Conservation (phyloP, 257 asterid genomes). For the Nicotiana paniculata region DNA sequence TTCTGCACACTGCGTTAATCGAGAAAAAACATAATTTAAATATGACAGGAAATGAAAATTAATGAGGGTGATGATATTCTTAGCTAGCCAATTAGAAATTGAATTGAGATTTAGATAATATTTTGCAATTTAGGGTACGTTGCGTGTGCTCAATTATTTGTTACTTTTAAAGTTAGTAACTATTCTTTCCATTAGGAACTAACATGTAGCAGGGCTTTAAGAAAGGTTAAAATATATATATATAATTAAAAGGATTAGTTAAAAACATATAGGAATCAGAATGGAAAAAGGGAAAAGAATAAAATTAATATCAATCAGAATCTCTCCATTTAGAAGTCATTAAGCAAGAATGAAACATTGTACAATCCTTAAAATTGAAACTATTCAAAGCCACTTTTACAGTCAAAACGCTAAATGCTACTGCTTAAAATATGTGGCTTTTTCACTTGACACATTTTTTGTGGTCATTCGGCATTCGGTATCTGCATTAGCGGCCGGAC, state of each 20-base stretch:
- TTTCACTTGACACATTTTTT: too few relatives aligned
- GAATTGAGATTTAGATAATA: background rate
- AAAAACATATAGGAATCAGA: background rate
- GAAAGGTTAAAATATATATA: background rate
- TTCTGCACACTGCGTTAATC: too few relatives aligned
- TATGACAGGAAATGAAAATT: too few relatives aligned
- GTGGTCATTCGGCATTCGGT: too few relatives aligned
- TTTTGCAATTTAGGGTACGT: background rate
- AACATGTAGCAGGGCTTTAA: background rate
- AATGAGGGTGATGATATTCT: background rate
- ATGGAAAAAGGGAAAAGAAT: background rate
- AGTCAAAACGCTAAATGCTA: background rate
- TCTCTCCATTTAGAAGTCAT: background rate
- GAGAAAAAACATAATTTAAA: background rate
- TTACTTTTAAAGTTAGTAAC: background rate
- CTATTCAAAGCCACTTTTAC: background rate
- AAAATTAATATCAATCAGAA: background rate
- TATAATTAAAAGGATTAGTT: background rate
- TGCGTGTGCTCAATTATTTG: background rate
- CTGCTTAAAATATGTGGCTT: too few relatives aligned
- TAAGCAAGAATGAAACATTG: background rate
- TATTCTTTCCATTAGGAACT: background rate
- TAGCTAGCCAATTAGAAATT: background rate
- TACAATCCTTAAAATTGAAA: background rate
- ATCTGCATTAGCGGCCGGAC: too few relatives aligned